Conservation (phyloP, 345 rosid genomes). For the Euphorbia tirucalli region DNA sequence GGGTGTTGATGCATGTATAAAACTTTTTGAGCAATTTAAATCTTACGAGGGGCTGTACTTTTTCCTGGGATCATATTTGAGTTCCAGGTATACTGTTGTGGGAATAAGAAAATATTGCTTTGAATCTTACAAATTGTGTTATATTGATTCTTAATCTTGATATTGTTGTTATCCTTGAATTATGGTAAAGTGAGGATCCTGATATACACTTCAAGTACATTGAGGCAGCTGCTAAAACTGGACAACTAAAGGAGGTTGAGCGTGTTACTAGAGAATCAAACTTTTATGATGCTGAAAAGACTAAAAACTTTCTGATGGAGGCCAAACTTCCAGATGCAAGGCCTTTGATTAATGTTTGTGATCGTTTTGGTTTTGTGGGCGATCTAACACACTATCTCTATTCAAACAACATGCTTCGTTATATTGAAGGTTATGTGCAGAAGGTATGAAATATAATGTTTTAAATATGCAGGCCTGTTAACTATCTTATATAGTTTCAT, state of each 20-base stretch:
- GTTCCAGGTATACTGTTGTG: constrained; percentile 60
- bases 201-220: constrained; percentile 98
- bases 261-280: constrained; percentile 98
- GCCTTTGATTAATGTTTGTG: constrained; percentile 95
- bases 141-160: not conserved
- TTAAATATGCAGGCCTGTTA: not conserved
- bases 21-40: constrained; percentile 95
- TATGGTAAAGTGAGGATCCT: constrained; percentile 82
- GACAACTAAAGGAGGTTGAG: constrained; percentile 98
- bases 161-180: constrained; percentile 2
- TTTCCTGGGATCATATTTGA: constrained; percentile 93
- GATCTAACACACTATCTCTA: constrained; percentile 99
- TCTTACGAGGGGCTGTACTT: constrained; percentile 98
- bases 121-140: constrained; percentile 6
- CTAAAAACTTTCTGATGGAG: constrained; percentile 97
- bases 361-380: constrained; percentile 95
- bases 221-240: constrained; percentile 93
- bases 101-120: not conserved
- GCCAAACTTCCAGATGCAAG: constrained; percentile 99
- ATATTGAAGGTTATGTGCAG: constrained; percentile 98
- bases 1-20: constrained; percentile 92
- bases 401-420: constrained; percentile 89
- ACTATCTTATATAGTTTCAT: not conserved
- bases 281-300: constrained; percentile 93
- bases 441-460: constrained; percentile 49